Percentiles rank a stretch among this genome's conserved stretches.
phyloP scores from a whole-genome alignment of 805 yeast species.

The Metahyphopichia silvanorum region DNA sequence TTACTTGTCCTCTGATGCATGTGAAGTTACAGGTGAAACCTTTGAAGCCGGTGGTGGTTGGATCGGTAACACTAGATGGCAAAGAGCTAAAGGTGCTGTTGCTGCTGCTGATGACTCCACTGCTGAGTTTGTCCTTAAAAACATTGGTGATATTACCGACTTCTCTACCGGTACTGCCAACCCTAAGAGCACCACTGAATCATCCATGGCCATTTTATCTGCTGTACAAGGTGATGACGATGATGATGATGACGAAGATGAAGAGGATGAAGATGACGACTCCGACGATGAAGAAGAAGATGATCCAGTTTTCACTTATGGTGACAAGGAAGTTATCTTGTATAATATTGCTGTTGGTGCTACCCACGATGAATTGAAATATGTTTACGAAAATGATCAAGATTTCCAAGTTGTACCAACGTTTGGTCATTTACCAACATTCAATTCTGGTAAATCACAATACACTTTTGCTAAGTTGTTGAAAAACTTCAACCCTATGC shows the following conservation, averaged over 20 bases:
- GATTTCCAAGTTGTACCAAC: conserved; percentile 87
- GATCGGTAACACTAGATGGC: conserved; percentile 94
- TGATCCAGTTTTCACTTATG: conserved; percentile 52
- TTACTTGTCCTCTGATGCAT: conserved; percentile 71
- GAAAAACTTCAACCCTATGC: conserved; percentile 83
- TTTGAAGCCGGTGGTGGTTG: conserved; percentile 97
- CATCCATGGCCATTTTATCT: conserved; percentile 73
- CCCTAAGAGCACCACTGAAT: conserved; percentile 65
- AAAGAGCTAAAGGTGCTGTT: conserved; percentile 83
- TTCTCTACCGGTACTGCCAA: conserved; percentile 54
- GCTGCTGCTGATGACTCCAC: conserved; percentile 49
- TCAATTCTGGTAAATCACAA: conserved; percentile 58
- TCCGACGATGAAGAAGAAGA: conserved; percentile 33
- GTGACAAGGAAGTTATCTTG: conserved; percentile 68
- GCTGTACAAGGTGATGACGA: conserved; percentile 54
- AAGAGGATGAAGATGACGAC: conserved; percentile 37
- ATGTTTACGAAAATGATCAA: conserved; percentile 70
- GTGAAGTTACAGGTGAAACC: conserved; percentile 70
- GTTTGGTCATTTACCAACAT: conserved; percentile 85
- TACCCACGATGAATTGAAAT: conserved; percentile 67
- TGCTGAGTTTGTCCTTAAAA: conserved; percentile 68
- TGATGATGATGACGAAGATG: conserved; percentile 45
- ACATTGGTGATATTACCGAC: conserved; percentile 65
- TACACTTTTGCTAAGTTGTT: conserved; percentile 59
- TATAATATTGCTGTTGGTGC: conserved; percentile 93